Evolutionary conservation across 1,284 basidiomycete genomes (phyloP), one percentile per base, ranked within the genome.

Genomic region (Marasmius oreades): DNA sequence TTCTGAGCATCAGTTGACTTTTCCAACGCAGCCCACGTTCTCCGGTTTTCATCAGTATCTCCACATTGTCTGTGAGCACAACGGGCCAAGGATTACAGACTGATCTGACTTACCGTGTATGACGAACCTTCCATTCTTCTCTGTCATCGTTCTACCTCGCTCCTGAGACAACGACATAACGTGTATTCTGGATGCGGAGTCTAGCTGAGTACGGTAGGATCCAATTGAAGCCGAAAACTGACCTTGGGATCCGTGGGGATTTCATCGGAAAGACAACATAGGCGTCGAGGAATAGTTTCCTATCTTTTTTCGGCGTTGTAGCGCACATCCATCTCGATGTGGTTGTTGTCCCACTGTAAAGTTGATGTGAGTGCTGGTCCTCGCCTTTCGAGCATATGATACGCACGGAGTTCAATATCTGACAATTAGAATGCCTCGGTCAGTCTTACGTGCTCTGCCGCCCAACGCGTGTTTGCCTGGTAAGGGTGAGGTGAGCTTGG

Each of bases 171-270:
- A 98, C 94, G 16, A 96, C 86, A 69, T 99, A 99, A 20, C 89
- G 84, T 0, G 96, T 95, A 65, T 98, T 97, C 93, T 97, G 64
- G 22, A 7, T n/a, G 12, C n/a, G n/a, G 18, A 50, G 16, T 11
- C 24, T 11, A 33, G 16, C 4, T 5, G n/a, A 26, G 16, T 43
- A 92, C 94, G 84, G 96, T 90, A 0, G 95, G 97, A 67, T 99
- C 97, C 1, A 97, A 99, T 62, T 95, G 84, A 55, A 99, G 95
- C n/a, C n/a, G 95, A n/a, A 61, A 99, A 98, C 91, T 91, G 94
- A 22, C 86, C 86, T 58, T 85, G 84, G 67, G 97, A 99, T 1
- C 96, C 74, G 69, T 97, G 93, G 68, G 97, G 99, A 78, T 98
- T 99, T 74, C 96, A 99, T 37, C 92, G 81, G 69, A 99, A 99